Base-by-base conservation (phyloP, 352 stramenopile species). In the Phytophthora sp. region DNA sequence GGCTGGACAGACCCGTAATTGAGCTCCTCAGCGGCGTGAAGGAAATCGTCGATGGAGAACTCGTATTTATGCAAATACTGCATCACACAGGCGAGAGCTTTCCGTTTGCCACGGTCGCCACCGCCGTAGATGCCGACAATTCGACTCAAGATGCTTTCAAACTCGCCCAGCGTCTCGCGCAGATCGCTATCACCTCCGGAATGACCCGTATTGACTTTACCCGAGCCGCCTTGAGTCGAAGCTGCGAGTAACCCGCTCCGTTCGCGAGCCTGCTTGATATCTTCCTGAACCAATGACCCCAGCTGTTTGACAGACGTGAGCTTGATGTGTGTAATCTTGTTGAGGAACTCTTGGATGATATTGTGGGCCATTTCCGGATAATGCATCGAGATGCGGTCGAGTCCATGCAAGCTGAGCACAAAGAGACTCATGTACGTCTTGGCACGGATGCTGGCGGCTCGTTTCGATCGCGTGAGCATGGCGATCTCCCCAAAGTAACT, bases 261-360 rank as follows among this genome's bases (percentile, higher is more conserved):
- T 30, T 68, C 57, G 16, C 71, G 66, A 30, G 71, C 66, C 23
- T 76, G 71, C 53, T 73, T 78, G 26, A 78, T 30, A 50, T 78
- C 71, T 30, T 78, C 66, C 26, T 74, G 60, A 4, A 78, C 60
- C 11, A 78, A 57, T 15, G 70, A 74, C 7, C 35, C 77, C 21
- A 69, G 64, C 63, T 42, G 74, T 64, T 68, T 73, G 8, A 55
- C 70, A 21, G 42, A 88, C 31, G 62, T 89, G 39, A 82, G 76
- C 51, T 94, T 92, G 68, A 94, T 94, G 55, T 90, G 62, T 1
- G 73, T 90, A 56, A 94, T 90, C 55, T 94, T 94, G 61, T 90
- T 90, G 42, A 73, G 81, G 61, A 94, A 93, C 39, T 93, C 86
- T 18, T 77, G 68, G 13, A 92, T 58, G 30, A 94, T 91, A 31